phyloP scores from a whole-genome alignment of 176 grass and related monocot species.

The Cenchrus americanus region DNA sequence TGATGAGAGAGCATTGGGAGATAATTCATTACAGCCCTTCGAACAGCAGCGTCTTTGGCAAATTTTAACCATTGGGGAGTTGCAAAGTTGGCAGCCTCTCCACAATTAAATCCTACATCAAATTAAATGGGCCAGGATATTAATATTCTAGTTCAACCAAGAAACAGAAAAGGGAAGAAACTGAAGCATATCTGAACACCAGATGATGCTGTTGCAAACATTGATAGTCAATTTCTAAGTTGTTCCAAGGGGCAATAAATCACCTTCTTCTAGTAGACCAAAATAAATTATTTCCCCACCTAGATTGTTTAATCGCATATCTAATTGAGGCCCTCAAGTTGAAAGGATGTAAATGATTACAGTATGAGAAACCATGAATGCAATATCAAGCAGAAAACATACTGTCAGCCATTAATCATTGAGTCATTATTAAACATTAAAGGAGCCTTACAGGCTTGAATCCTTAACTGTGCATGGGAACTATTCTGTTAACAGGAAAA shows the following conservation, averaged over 20 bases:
- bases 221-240: conserved; percentile 11
- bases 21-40: conserved; percentile 97
- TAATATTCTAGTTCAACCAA: conserved; percentile 18
- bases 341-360: background rate
- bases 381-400: conserved; percentile 14
- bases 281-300: conserved; percentile 13
- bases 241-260: background rate
- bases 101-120: conserved; percentile 89
- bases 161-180: background rate
- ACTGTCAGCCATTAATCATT: background rate
- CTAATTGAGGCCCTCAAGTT: conserved; percentile 11
- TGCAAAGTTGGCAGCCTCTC: conserved; percentile 97
- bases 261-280: background rate
- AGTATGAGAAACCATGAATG: background rate
- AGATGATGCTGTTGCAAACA: background rate
- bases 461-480: background rate
- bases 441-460: background rate
- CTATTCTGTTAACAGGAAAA: background rate
- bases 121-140: conserved; percentile 35
- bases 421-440: background rate
- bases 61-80: conserved; percentile 96
- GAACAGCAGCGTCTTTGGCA: conserved; percentile 91
- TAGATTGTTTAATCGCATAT: conserved; percentile 12
- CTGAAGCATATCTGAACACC: background rate
- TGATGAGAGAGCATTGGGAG: conserved; percentile 99